Base-by-base conservation (phyloP, 768 basidiomycete species). In the Dictyophora rubrovolvata region DNA sequence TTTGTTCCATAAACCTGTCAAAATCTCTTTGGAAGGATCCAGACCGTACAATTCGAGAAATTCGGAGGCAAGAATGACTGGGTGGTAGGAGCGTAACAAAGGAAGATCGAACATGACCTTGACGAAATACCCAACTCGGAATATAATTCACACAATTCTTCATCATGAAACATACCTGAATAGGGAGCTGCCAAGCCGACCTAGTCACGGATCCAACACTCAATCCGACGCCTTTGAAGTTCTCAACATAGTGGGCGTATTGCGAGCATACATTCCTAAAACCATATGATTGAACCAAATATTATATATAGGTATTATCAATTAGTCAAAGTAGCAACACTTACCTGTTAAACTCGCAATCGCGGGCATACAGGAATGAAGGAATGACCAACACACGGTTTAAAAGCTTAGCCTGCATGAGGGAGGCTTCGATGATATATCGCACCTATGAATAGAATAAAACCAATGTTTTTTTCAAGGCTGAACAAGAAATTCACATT, bases 391-490 rank as follows among this genome's bases (percentile, higher is more conserved):
- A 69, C 1, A 74, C 75, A 48, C 77, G 72, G 63, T 76, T 75
- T 47, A 77, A 68, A 6, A 77, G 63, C 22, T 66, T 62, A 17
- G 77, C 75, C 50, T 78, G 78, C 14, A 76, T 55, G 17, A 79
- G 62, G 9, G 74, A 68, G 1, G 76, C 72, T 61, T 78, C 78
- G 60, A 79, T 71, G 60, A 79, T 78, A 61, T 78, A 78, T 18
- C 78, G 74, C 69, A 78, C 70, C 77, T 76, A 50, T 2, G 47
- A 21, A 37, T 37, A 17, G 33, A 60, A 17, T 22, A 33, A 16
- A 14, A 20, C 22, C 64, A 37, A 61, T 1, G 23, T 47, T 28
- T 10, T 28, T 42, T 52, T n/a, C 16, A 17, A 18, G 53, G 54
- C 34, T 42, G 7, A 16, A 52, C 16, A 9, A 14, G n/a, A 12